phyloP scores from a whole-genome alignment of 345 rosid genomes.

The Populus alba region DNA sequence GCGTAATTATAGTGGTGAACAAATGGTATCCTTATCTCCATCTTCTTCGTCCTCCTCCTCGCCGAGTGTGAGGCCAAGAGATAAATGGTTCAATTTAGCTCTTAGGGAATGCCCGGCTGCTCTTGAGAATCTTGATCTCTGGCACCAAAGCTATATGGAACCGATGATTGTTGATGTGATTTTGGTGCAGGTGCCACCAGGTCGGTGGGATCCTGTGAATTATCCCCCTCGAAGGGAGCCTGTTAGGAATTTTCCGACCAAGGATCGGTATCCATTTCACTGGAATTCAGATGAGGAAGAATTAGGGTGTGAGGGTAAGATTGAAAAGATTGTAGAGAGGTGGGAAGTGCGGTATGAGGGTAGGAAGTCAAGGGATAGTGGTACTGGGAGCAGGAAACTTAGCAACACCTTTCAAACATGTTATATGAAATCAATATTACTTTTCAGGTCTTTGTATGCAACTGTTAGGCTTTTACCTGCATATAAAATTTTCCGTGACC shows the following conservation, averaged over 20 bases:
- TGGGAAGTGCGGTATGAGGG: slow-evolving; percentile 86
- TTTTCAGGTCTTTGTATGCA: slow-evolving; percentile 79
- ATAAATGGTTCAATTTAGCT: slow-evolving; percentile 92
- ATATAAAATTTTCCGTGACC: slow-evolving; percentile 72
- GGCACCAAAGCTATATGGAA: slow-evolving; percentile 65
- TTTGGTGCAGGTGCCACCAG: slow-evolving; percentile 49
- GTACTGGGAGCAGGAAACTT: slow-evolving; percentile 59
- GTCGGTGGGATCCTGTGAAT: slow-evolving; percentile 47
- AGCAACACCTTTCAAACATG: slow-evolving; percentile 52
- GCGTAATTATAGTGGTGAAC: slow-evolving; percentile 78
- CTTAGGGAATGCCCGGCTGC: slow-evolving; percentile 88
- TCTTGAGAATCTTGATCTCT: slow-evolving; percentile 71
- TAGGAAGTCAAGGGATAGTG: slow-evolving; percentile 52
- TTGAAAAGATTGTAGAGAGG: slow-evolving; percentile 80
- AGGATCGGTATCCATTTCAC: slow-evolving; percentile 40
- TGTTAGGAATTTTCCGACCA: slow-evolving; percentile 46
- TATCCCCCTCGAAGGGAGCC: slow-evolving; percentile 46
- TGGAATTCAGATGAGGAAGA: slow-evolving; percentile 74
- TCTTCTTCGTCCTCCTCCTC: slow-evolving; percentile 73
- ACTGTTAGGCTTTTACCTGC: slow-evolving; percentile 91
- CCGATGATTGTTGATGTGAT: slow-evolving; percentile 85
- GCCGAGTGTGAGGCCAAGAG: slow-evolving; percentile 76
- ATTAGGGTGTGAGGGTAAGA: slow-evolving; percentile 44
- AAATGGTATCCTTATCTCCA: slow-evolving; percentile 56
- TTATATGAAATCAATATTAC: slow-evolving; percentile 76